phyloP scores from a whole-genome alignment of 1,284 basidiomycete species.

The Tilletia walkeri region DNA sequence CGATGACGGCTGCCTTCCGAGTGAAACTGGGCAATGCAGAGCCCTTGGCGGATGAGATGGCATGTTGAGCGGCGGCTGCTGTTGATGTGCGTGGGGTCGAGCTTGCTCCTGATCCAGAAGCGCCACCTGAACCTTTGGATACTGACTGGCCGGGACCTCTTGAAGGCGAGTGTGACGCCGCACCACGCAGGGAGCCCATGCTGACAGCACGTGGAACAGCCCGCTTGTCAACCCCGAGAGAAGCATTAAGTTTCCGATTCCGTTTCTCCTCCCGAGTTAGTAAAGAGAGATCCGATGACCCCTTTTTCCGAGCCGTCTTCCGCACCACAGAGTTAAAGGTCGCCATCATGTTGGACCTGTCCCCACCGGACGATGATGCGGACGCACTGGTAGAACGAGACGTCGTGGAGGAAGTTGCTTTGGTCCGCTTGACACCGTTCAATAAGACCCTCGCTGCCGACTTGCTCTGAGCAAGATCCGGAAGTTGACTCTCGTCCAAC shows the following conservation, averaged over 20 bases:
- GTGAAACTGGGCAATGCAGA: constrained; percentile 3
- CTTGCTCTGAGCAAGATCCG: background rate
- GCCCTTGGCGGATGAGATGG: background rate
- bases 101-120: too few species aligned
- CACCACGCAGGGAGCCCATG: background rate
- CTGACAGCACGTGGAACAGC: background rate
- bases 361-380: too few species aligned
- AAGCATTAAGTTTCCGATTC: background rate
- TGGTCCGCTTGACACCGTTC: background rate
- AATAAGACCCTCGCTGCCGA: background rate
- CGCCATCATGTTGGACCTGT: background rate
- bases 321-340: constrained; percentile 2
- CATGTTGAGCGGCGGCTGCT: background rate
- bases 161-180: background rate
- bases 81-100: too few species aligned
- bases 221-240: constrained; percentile 7
- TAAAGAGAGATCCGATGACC: background rate
- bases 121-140: too few species aligned
- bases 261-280: constrained; percentile 11
- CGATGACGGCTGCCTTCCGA: background rate
- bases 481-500: constrained; percentile 2
- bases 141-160: too few species aligned
- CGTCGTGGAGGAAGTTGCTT: background rate
- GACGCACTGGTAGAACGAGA: too few species aligned
- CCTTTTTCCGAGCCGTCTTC: background rate